Percentiles rank a stretch among this genome's conserved stretches.
Evolutionary conservation across 2,329 filamentous ascomycete species (phyloP).

Genomic region (Ophiocordyceps robertsii): DNA sequence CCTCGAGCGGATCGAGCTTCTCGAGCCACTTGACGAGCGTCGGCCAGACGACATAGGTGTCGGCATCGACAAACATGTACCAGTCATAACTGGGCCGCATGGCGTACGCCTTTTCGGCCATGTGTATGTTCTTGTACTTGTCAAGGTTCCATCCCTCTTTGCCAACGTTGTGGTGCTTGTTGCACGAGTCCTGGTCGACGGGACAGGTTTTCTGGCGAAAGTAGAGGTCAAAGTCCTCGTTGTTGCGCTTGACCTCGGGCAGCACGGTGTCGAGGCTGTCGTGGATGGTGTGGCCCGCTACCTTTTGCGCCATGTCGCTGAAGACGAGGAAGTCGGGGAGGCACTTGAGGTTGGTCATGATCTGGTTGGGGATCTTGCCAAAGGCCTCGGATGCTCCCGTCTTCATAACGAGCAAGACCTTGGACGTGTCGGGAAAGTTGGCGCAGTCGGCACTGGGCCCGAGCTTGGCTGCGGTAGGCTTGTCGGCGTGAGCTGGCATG

Average conservation of each 20-base stretch:
- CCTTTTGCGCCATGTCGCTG: conserved; percentile 37
- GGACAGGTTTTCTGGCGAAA: conserved; percentile 29
- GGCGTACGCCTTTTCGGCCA: conserved; percentile 38
- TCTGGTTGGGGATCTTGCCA: conserved; percentile 37
- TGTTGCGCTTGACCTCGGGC: conserved; percentile 26
- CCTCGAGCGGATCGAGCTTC: conserved; percentile 25
- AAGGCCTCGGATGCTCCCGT: conserved; percentile 42
- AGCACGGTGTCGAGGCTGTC: conserved; percentile 33
- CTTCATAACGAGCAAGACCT: conserved; percentile 39
- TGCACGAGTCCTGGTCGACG: conserved; percentile 30
- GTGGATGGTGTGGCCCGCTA: conserved; percentile 28
- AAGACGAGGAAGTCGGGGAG: conserved; percentile 40
- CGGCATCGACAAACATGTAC: conserved; percentile 47
- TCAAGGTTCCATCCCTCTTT: conserved; percentile 38
- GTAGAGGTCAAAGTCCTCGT: conserved; percentile 38
- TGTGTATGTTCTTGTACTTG: conserved; percentile 50
- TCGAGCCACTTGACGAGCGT: conserved; percentile 36
- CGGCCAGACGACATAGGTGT: conserved; percentile 42
- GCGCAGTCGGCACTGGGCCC: conserved; percentile 15
- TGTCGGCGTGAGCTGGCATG: too few species aligned
- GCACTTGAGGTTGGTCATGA: conserved; percentile 38
- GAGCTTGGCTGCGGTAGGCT: neutral
- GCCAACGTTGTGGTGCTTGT: conserved; percentile 13
- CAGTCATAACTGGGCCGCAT: conserved; percentile 39
- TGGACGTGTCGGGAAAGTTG: conserved; percentile 28